These are phyloP conservation scores for Boletales sp. DNA, from an alignment of 768 basidiomycete species.

Conservation along the genomic window DNA sequence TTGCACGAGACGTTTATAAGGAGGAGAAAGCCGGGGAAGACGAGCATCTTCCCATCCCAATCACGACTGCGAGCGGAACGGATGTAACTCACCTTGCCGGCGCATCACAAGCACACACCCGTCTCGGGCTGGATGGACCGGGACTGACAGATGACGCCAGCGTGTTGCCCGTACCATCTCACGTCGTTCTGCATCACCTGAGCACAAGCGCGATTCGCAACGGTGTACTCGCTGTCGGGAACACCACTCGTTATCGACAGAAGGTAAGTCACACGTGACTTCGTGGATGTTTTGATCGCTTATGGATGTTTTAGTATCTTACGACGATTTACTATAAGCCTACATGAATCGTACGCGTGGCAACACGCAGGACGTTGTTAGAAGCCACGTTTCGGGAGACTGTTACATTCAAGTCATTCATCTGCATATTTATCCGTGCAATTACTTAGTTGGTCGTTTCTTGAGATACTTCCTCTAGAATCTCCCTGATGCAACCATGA, in stretches of 20 bases:
- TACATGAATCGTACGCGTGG: slow-evolving; percentile 33
- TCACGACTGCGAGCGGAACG: slow-evolving; percentile 38
- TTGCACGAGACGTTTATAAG: slow-evolving; percentile 25
- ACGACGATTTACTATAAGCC: slow-evolving; percentile 85
- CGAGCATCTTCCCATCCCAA: slow-evolving; percentile 28
- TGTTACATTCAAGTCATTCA: slow-evolving; percentile 8
- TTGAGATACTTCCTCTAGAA: slow-evolving; percentile 28
- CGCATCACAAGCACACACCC: slow-evolving; percentile 22
- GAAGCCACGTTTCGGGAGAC: slow-evolving; percentile 16
- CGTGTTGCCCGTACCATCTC: slow-evolving; percentile 88
- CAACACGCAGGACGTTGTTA: slow-evolving; percentile 25
- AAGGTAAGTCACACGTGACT: slow-evolving; percentile 53
- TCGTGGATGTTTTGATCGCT: slow-evolving; percentile 8
- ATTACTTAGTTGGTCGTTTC: slow-evolving; percentile 23
- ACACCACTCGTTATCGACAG: slow-evolving; percentile 85
- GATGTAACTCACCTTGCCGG: slow-evolving; percentile 33
- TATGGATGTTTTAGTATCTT: slow-evolving; percentile 55
- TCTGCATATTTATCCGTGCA: slow-evolving; percentile 26
- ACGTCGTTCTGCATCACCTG: slow-evolving; percentile 92
- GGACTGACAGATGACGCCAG: slow-evolving; percentile 82
- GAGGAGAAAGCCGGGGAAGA: slow-evolving; percentile 20
- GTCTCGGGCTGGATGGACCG: slow-evolving; percentile 34
- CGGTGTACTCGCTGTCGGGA: slow-evolving; percentile 89
- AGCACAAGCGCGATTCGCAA: slow-evolving; percentile 94
- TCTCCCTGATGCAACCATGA: slow-evolving; percentile 18